A percentile compares a stretch with the other conserved stretches of the same genome.
These are phyloP conservation scores for Filobasidium uniguttulatum DNA, from an alignment of 1,284 basidiomycete species.

Conservation along the genomic window DNA sequence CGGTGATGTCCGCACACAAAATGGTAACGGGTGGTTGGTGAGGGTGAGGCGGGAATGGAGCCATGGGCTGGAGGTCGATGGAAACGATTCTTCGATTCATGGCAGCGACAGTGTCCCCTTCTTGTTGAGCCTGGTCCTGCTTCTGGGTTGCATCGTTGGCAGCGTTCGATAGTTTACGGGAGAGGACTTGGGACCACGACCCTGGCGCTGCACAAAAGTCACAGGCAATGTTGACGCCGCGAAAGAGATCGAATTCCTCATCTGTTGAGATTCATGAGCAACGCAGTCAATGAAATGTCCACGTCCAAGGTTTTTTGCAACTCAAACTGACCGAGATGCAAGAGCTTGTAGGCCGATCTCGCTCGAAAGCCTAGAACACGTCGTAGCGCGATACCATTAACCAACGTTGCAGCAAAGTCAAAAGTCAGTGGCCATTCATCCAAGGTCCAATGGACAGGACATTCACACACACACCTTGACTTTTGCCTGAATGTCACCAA, in stretches of 20 bases:
- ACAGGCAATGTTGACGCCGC: slow-evolving; percentile 38
- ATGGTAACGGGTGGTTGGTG: slow-evolving; percentile 23
- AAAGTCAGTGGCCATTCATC: background rate
- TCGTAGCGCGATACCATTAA: background rate
- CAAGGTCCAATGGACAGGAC: background rate
- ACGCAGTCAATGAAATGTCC: slow-evolving; percentile 29
- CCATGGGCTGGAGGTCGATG: slow-evolving; percentile 47
- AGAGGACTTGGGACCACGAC: slow-evolving; percentile 36
- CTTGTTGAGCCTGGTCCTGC: slow-evolving; percentile 3
- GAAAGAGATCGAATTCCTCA: slow-evolving; percentile 43
- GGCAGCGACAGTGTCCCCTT: too few species aligned
- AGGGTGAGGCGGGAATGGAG: slow-evolving; percentile 13
- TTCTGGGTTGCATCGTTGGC: slow-evolving; percentile 7
- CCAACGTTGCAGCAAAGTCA: too few species aligned
- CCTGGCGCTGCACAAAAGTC: slow-evolving; percentile 48
- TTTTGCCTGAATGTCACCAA: too few species aligned
- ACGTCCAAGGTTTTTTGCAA: slow-evolving; percentile 42
- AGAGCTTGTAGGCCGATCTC: slow-evolving; percentile 45
- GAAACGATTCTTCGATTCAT: slow-evolving; percentile 39
- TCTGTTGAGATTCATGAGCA: slow-evolving; percentile 23
- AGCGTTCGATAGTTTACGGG: slow-evolving; percentile 34
- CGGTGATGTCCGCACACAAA: slow-evolving; percentile 46
- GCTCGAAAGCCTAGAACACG: slow-evolving; percentile 40
- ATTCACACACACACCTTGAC: slow-evolving; percentile 17
- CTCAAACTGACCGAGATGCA: slow-evolving; percentile 23